Evolutionary conservation across 495 filamentous ascomycete genomes (phyloP).

Genomic region (Rhizodiscina lignyota): DNA sequence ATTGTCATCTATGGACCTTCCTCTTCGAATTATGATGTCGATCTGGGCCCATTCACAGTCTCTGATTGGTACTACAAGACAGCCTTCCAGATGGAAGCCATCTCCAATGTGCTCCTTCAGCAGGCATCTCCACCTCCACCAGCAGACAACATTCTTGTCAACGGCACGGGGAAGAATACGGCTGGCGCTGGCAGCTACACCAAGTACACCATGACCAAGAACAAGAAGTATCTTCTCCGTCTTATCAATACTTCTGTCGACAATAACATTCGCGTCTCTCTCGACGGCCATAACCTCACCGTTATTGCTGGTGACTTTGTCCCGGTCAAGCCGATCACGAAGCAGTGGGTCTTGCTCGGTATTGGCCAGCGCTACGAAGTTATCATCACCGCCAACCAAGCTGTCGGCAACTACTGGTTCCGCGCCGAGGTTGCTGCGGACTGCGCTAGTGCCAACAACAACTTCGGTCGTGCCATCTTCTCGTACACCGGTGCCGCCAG

Average conservation of each 20-base stretch:
- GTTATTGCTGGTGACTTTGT: slow-evolving; percentile 23
- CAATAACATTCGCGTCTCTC: slow-evolving; percentile 15
- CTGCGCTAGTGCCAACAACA: slow-evolving; percentile 8
- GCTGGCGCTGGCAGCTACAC: slow-evolving; percentile 14
- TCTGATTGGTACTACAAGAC: slow-evolving; percentile 22
- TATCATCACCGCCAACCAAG: slow-evolving; percentile 20
- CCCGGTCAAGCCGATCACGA: slow-evolving; percentile 15
- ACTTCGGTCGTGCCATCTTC: slow-evolving; percentile 4
- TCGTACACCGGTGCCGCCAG: slow-evolving; percentile 3
- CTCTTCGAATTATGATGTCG: slow-evolving; percentile 21
- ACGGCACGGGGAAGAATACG: slow-evolving; percentile 19
- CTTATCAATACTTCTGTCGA: slow-evolving; percentile 22
- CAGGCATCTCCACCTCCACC: slow-evolving; percentile 9
- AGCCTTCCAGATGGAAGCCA: slow-evolving; percentile 12
- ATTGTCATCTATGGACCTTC: slow-evolving; percentile 23
- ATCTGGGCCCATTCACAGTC: slow-evolving; percentile 16
- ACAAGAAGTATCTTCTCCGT: slow-evolving; percentile 21
- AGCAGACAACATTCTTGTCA: slow-evolving; percentile 20
- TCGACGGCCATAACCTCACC: slow-evolving; percentile 19
- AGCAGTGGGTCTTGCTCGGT: slow-evolving; percentile 12
- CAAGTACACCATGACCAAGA: slow-evolving; percentile 14
- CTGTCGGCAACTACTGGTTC: slow-evolving; percentile 23
- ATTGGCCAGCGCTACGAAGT: slow-evolving; percentile 25
- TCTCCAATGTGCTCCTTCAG: slow-evolving; percentile 6
- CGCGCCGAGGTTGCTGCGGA: slow-evolving; percentile 13